These are phyloP conservation scores for Populus alba DNA, from an alignment of 345 rosid genomes.

Conservation along the genomic window DNA sequence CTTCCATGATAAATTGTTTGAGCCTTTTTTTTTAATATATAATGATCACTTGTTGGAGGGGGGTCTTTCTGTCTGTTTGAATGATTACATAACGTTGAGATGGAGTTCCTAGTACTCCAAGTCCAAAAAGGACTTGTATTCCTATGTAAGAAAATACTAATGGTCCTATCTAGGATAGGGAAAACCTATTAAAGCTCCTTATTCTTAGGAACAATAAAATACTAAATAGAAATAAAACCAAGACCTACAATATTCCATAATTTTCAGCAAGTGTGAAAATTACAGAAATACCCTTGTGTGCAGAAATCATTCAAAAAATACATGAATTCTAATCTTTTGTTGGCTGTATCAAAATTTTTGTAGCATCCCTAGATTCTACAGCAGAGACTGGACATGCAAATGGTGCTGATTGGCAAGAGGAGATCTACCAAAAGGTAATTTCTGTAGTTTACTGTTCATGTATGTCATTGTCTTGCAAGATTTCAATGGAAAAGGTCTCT, in stretches of 20 bases:
- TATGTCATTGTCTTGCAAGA: neutral
- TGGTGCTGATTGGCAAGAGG: slow-evolving; percentile 92
- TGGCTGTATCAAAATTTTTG: slow-evolving; percentile 21
- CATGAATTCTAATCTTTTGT: neutral
- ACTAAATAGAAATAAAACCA: neutral
- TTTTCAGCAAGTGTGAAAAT: no score
- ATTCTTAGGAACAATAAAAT: neutral
- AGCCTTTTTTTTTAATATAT: neutral
- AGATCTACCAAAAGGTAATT: slow-evolving; percentile 74
- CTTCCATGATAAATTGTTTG: no score
- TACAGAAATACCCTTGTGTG: no score
- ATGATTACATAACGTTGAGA: neutral
- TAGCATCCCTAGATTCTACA: slow-evolving; percentile 76
- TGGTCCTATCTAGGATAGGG: no score
- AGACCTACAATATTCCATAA: neutral
- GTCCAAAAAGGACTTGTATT: neutral
- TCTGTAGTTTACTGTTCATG: neutral
- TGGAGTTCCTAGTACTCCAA: neutral
- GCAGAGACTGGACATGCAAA: slow-evolving; percentile 65
- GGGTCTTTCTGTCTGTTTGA: neutral
- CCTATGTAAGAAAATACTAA: neutral
- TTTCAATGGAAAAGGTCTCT: neutral
- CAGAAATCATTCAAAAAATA: no score
- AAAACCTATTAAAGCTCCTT: neutral
- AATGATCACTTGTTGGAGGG: neutral